Evolutionary conservation across 768 basidiomycete genomes (phyloP).

Genomic region (Tephrocybe sp.): DNA sequence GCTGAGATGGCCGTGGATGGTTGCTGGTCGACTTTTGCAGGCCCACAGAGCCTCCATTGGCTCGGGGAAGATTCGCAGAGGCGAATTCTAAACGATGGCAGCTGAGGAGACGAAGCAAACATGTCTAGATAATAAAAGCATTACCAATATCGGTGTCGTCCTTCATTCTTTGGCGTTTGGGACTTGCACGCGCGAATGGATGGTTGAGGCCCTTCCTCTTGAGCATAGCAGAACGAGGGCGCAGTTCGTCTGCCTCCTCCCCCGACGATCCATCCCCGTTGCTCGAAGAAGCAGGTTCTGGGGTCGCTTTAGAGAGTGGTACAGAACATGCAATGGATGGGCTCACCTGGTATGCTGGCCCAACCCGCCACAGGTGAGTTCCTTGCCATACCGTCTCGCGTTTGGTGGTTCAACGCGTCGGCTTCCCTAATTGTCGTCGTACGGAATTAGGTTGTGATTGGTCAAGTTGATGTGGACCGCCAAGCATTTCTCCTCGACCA

Average conservation of each 20-base stretch:
- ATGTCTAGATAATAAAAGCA: background rate
- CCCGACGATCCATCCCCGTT: conserved; percentile 9
- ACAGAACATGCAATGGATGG: too few relatives aligned
- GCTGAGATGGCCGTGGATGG: background rate
- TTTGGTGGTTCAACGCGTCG: conserved; percentile 3
- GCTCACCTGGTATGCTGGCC: conserved; percentile 8
- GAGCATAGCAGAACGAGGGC: background rate
- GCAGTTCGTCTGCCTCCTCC: conserved; percentile 8
- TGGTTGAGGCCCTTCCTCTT: conserved; percentile 11
- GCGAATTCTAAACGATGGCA: too few relatives aligned
- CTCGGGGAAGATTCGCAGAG: background rate
- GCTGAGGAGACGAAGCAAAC: background rate
- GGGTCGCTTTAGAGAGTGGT: background rate
- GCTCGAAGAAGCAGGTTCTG: conserved; percentile 15
- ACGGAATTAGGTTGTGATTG: background rate
- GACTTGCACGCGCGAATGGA: background rate
- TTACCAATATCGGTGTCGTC: background rate
- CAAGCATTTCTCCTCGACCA: background rate
- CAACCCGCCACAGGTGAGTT: conserved; percentile 8
- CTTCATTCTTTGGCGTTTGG: conserved; percentile 13
- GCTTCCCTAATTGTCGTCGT: background rate
- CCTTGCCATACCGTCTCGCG: conserved; percentile 7
- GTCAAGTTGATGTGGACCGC: background rate
- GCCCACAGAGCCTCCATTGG: background rate
- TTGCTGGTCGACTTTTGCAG: background rate